Evolutionary conservation across 805 yeast genomes (phyloP), one percentile per base, ranked within the genome.

Genomic region (Ogataea wickerhamii): DNA sequence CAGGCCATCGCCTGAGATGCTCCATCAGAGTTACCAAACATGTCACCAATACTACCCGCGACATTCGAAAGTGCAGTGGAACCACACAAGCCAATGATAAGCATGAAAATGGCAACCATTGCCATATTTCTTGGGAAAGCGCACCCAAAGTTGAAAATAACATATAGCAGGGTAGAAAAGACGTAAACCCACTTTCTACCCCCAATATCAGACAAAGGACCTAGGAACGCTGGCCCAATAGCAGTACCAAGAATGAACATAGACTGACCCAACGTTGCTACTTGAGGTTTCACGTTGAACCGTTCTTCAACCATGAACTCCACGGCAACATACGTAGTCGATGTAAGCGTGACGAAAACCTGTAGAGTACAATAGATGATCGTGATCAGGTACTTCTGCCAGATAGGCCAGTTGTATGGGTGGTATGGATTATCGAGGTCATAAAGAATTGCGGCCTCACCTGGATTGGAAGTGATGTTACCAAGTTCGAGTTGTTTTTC

Each of bases 141-240:
- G 45, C 63, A 56, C 32, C 51, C 66, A 38, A 61, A 56, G 39
- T 57, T 58, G 43, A 58, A 56, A 25, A 60, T 40, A 7, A 49
- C 39, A 36, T 51, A 61, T 22, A 60, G 50, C 21, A 58, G 13
- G 27, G 47, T 51, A 14, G 64, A 59, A 19, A 47, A 43, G 20
- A 60, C 65, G 28, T 61, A 61, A 29, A 61, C 60, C 65, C 65
- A 60, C 47, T 61, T 61, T 47, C 66, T 50, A 31, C 66, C 66
- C 23, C 58, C 61, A 29, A 60, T 53, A 49, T 61, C 66, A 3
- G 66, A 60, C 19, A 61, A 45, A 17, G 66, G 66, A 40, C 66
- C 66, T 11, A 60, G 37, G 37, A 61, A 57, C 19, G 63, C 63
- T 14, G 65, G 65, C 13, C 66, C 66, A 34, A 61, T 41, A 7